phyloP scores from a whole-genome alignment of 768 basidiomycete genomes.

The Cystobasidiopsis lactophilus region DNA sequence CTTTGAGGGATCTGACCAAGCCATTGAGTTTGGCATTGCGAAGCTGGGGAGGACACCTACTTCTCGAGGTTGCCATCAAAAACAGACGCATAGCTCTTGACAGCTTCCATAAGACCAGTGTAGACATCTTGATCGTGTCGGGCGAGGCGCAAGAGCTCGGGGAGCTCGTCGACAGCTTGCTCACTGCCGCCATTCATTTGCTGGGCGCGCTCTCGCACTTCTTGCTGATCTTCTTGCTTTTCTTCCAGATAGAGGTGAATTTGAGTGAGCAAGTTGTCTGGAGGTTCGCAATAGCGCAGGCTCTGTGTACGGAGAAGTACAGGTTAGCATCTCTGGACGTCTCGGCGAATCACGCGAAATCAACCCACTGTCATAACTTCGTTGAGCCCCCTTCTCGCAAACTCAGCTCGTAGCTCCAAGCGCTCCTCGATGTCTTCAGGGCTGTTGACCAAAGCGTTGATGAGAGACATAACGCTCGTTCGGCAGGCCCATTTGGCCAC shows the following conservation, averaged over 20 bases:
- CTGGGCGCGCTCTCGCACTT: slow-evolving; percentile 46
- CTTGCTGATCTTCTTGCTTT: slow-evolving; percentile 72
- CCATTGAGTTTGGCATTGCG: background rate
- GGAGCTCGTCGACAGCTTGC: slow-evolving; percentile 30
- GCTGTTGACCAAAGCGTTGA: slow-evolving; percentile 58
- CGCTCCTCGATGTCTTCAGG: slow-evolving; percentile 58
- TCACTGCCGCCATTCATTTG: background rate
- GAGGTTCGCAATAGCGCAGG: slow-evolving; percentile 50
- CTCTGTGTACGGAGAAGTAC: slow-evolving; percentile 29
- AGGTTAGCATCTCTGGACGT: background rate
- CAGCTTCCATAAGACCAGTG: slow-evolving; percentile 38
- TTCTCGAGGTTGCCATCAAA: slow-evolving; percentile 38
- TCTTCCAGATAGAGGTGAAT: slow-evolving; percentile 65
- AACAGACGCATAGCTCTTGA: slow-evolving; percentile 36
- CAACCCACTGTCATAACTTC: slow-evolving; percentile 56
- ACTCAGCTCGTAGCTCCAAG: slow-evolving; percentile 57
- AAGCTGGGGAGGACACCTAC: slow-evolving; percentile 29
- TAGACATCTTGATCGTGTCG: slow-evolving; percentile 43
- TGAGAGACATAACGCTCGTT: slow-evolving; percentile 46
- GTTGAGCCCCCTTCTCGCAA: slow-evolving; percentile 56
- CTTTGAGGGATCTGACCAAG: slow-evolving; percentile 30
- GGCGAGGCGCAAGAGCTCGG: slow-evolving; percentile 40
- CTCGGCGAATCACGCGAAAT: background rate
- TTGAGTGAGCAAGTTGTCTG: slow-evolving; percentile 56
- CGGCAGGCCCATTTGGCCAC: slow-evolving; percentile 57